Percentiles rank a stretch among this genome's conserved stretches.
Conservation (phyloP, 2,329 filamentous ascomycete genomes). For the Penicillium hordei region DNA sequence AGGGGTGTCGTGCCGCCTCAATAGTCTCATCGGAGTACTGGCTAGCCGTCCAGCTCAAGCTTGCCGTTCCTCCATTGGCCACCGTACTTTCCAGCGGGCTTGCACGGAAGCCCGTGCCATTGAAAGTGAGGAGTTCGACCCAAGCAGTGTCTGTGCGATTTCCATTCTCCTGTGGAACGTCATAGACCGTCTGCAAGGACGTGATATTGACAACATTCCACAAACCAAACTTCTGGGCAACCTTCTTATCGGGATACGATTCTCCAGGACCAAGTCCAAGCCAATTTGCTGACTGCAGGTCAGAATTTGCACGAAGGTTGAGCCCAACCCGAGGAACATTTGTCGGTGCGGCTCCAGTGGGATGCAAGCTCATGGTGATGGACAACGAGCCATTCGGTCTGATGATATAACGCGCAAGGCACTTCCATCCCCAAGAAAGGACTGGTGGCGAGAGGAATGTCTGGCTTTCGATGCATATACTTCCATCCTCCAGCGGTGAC, state of each 20-base stretch:
- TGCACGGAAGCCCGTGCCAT: conserved; percentile 12
- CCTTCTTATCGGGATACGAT: conserved; percentile 29
- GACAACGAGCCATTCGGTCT: conserved; percentile 10
- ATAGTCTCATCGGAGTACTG: conserved; percentile 4
- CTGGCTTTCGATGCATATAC: conserved; percentile 14
- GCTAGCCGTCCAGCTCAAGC: conserved; percentile 8
- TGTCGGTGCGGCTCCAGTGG: conserved; percentile 16
- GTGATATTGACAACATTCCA: conserved; percentile 10
- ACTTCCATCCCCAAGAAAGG: conserved; percentile 26
- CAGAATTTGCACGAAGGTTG: conserved; percentile 13
- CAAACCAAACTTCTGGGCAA: conserved; percentile 25
- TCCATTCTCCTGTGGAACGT: conserved; percentile 29
- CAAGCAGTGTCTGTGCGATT: conserved; percentile 26
- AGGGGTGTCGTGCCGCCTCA: conserved; percentile 7
- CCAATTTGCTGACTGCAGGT: conserved; percentile 21
- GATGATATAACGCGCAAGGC: conserved; percentile 16
- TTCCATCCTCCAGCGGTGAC: background rate
- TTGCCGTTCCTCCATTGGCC: background rate
- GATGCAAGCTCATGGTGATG: conserved; percentile 12
- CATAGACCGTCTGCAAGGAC: conserved; percentile 27
- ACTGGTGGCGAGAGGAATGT: conserved; percentile 24
- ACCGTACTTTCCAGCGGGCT: background rate
- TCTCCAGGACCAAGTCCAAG: conserved; percentile 30
- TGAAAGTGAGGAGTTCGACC: conserved; percentile 13
- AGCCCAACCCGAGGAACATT: conserved; percentile 21